Evolutionary conservation across 805 yeast species (phyloP).

Genomic region (Pichia kluyveri): DNA sequence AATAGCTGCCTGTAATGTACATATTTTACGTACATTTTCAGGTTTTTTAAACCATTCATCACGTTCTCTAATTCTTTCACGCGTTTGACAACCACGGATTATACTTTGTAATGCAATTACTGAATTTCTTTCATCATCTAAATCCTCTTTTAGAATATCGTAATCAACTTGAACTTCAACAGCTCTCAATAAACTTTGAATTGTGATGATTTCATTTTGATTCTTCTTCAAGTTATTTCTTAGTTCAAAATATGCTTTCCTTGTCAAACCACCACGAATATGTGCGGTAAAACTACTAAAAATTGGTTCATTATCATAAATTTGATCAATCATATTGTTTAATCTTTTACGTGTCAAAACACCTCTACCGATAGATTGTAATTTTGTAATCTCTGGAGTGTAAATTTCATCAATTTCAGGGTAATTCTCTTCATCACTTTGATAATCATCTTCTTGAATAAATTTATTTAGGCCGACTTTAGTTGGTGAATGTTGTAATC

Average conservation of each 20-base stretch:
- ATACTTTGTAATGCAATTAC: slow-evolving; percentile 45
- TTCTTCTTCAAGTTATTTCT: slow-evolving; percentile 14
- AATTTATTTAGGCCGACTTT: slow-evolving; percentile 15
- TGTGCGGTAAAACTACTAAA: slow-evolving; percentile 34
- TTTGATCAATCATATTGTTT: slow-evolving; percentile 32
- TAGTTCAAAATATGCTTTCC: slow-evolving; percentile 21
- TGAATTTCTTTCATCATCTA: slow-evolving; percentile 34
- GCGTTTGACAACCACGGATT: slow-evolving; percentile 37
- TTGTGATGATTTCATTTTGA: slow-evolving; percentile 25
- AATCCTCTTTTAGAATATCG: slow-evolving; percentile 46
- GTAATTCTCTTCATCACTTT: background rate
- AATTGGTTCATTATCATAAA: slow-evolving; percentile 30
- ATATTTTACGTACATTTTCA: slow-evolving; percentile 46
- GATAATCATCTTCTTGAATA: slow-evolving; percentile 12
- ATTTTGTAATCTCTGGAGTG: slow-evolving; percentile 15
- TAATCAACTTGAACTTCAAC: slow-evolving; percentile 46
- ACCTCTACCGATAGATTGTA: slow-evolving; percentile 68
- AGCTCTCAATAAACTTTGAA: slow-evolving; percentile 61
- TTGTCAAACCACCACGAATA: slow-evolving; percentile 33
- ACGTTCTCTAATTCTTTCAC: slow-evolving; percentile 29
- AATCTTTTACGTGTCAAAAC: slow-evolving; percentile 44
- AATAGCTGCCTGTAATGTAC: slow-evolving; percentile 66
- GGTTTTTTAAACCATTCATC: slow-evolving; percentile 39
- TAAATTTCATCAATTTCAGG: background rate
- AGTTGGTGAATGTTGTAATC: slow-evolving; percentile 12